Conservation (phyloP, 345 rosid genomes). For the Gossypium raimondii region DNA sequence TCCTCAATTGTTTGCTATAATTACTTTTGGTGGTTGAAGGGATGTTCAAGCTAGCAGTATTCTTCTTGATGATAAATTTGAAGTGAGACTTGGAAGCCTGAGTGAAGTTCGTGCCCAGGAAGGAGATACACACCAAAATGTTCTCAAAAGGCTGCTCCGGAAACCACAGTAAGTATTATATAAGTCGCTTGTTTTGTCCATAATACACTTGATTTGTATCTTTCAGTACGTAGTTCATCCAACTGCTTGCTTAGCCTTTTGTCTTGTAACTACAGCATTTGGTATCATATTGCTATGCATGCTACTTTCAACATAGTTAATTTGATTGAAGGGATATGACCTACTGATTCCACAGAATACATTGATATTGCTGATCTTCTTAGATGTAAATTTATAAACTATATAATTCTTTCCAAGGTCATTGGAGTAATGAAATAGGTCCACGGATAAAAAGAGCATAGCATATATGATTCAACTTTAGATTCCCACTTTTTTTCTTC, state of each 20-base stretch:
- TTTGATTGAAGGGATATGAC: background rate
- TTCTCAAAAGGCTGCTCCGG: constrained; percentile 55
- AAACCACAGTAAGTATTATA: constrained; percentile 63
- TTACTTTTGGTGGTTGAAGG: constrained; percentile 38
- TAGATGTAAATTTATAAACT: background rate
- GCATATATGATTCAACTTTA: background rate
- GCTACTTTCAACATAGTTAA: background rate
- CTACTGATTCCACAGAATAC: background rate
- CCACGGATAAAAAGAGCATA: background rate
- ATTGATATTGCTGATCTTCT: background rate
- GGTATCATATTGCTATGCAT: background rate
- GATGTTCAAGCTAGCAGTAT: constrained; percentile 97
- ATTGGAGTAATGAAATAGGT: background rate
- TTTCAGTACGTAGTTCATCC: background rate
- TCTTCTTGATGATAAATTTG: constrained; percentile 88
- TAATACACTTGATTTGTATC: background rate
- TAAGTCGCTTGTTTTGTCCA: background rate
- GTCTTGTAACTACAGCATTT: background rate
- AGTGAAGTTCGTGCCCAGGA: constrained; percentile 59
- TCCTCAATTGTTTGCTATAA: constrained; percentile 2
- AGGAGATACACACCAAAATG: constrained; percentile 62
- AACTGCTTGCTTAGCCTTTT: background rate
- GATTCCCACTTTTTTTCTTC: background rate
- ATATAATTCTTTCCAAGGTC: background rate
- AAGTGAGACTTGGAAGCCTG: constrained; percentile 90